Evolutionary conservation across 257 asterid species (phyloP), one percentile per base, ranked within the genome.

Genomic region (Apocynum venetum): DNA sequence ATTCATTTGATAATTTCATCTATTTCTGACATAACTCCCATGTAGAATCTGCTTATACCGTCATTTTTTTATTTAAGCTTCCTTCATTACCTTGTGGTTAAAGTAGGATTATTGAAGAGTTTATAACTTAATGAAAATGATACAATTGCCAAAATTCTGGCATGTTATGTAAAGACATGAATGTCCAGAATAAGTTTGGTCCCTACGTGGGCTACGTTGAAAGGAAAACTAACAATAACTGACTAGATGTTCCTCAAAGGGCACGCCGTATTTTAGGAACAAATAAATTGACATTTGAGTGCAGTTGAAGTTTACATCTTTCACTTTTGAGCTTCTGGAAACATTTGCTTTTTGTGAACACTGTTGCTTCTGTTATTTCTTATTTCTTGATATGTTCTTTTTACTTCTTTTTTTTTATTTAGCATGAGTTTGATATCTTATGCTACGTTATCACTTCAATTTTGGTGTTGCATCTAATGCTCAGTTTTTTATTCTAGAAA

Each of bases 401-500:
- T 71, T 36, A 9, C 15, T 25, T 19, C 0, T 35, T 4, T 19
- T 6, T 14, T 35, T 36, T 19, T 14, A 67, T 67, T 19, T 65
- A 48, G 40, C 14, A 20, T 36, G 20, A 15, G 38, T 69, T 52
- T 69, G 36, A 14, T 25, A 53, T 51, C 53, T 66, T 43, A 25
- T 49, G 41, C 74, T 63, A 51, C 46, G 14, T 52, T 56, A 48
- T 53, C 65, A 76, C 79, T 38, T 81, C 61, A 43, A 43, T 41
- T 11, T 44, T 67, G 72, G n/a, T 7, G 20, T 43, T 41, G 11
- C 2, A 8, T 67, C 48, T 67, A n/a, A 67, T 20, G 1, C 1
- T 41, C 5, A 40, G 61, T 41, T 57, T 80, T 1, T 82, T 67
- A 60, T 60, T 78, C 76, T 89, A 88, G 95, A 84, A 66, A 76